Evolutionary conservation across 805 yeast species (phyloP).

Genomic region (Ogataea sp.): DNA sequence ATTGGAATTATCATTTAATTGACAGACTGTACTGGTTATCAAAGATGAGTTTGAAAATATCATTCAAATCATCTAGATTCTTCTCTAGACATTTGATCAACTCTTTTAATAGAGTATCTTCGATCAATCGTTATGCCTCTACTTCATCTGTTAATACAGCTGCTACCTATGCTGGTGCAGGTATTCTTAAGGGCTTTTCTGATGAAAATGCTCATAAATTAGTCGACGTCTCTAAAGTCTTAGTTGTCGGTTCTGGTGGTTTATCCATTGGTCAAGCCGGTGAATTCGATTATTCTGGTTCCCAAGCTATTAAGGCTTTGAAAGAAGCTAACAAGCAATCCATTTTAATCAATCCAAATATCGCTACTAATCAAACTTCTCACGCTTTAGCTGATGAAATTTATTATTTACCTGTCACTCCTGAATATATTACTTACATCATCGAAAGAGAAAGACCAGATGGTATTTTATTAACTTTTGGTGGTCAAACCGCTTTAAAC

Average conservation of each 20-base stretch:
- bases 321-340: conserved; percentile 83
- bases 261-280: conserved; percentile 97
- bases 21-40: too few species aligned
- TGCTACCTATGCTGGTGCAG: conserved; percentile 52
- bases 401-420: conserved; percentile 92
- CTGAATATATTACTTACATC: conserved; percentile 91
- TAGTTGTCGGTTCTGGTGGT: conserved; percentile 96
- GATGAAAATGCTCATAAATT: conserved; percentile 56
- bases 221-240: conserved; percentile 80
- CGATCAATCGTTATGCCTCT: conserved; percentile 8
- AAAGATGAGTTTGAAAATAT: not conserved
- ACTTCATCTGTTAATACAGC: conserved; percentile 15
- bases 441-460: conserved; percentile 96
- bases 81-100: not conserved
- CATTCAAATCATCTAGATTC: not conserved
- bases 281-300: conserved; percentile 94
- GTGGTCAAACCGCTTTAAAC: conserved; percentile 97
- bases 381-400: conserved; percentile 93
- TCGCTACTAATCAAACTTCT: conserved; percentile 95
- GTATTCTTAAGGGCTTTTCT: conserved; percentile 45
- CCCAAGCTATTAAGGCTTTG: conserved; percentile 94
- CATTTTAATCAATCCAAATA: conserved; percentile 87
- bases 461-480: conserved; percentile 91
- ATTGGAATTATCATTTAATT: too few species aligned
- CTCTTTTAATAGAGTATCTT: not conserved